Percentiles rank a stretch among this genome's conserved stretches.
phyloP scores from a whole-genome alignment of 2,329 filamentous ascomycete species.

The Bipolaris victoriae region DNA sequence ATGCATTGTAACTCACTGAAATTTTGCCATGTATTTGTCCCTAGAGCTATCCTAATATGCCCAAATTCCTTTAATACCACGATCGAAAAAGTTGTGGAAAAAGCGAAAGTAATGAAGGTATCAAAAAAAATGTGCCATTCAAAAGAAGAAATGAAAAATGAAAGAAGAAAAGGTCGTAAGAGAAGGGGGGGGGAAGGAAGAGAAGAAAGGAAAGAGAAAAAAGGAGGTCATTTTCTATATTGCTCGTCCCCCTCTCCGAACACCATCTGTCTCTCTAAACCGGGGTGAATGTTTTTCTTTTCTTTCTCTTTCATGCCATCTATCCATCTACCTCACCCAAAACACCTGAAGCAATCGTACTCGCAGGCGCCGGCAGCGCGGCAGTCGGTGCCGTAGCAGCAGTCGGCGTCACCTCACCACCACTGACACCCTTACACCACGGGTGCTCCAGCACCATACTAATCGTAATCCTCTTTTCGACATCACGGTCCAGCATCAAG shows the following conservation, averaged over 20 bases:
- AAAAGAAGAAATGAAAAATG: neutral
- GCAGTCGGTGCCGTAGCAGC: too few relatives aligned
- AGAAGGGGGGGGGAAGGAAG: neutral
- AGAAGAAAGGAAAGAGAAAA: neutral
- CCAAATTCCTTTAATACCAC: neutral
- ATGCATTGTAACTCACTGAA: too few relatives aligned
- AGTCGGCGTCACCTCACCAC: neutral
- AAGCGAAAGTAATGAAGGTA: neutral
- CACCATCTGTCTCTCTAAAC: too few relatives aligned
- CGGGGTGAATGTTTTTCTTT: neutral
- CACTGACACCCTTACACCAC: conserved; percentile 64
- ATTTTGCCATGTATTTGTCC: too few relatives aligned
- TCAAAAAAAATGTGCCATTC: neutral
- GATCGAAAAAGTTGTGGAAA: neutral
- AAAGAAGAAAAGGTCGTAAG: too few relatives aligned
- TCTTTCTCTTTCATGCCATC: neutral
- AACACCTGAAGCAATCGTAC: neutral
- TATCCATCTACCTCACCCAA: neutral
- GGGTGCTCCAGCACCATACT: conserved; percentile 84
- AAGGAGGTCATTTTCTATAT: neutral
- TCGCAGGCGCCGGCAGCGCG: neutral
- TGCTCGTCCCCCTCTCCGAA: neutral
- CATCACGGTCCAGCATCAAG: conserved; percentile 89
- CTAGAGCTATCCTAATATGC: too few relatives aligned
- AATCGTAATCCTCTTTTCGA: conserved; percentile 82